Percentiles rank a stretch among this genome's conserved stretches.
phyloP scores from a whole-genome alignment of 306 rosid species.

The Cotoneaster glaucophyllus region DNA sequence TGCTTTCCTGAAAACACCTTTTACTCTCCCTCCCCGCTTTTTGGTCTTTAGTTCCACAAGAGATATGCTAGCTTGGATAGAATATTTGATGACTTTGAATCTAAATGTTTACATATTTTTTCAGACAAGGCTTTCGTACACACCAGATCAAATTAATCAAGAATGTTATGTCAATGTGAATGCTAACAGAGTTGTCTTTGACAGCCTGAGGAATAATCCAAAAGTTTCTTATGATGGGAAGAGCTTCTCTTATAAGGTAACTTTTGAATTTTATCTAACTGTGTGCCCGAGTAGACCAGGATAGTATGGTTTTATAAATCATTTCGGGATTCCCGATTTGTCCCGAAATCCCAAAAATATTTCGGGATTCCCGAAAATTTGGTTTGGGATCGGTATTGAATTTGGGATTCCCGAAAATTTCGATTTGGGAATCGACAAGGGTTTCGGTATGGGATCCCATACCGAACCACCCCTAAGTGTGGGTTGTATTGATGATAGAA shows the following conservation, averaged over 20 bases:
- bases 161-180: constrained; percentile 72
- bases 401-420: too few relatives aligned
- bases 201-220: constrained; percentile 83
- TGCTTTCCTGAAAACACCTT: background rate
- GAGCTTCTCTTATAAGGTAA: constrained; percentile 86
- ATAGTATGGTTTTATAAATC: background rate
- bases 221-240: constrained; percentile 83
- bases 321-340: too few relatives aligned
- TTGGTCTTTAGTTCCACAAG: too few relatives aligned
- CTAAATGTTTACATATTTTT: constrained; percentile 17
- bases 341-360: too few relatives aligned
- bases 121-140: constrained; percentile 76
- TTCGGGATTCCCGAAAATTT: too few relatives aligned
- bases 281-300: constrained; percentile 1
- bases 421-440: too few relatives aligned
- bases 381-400: too few relatives aligned
- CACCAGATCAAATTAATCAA: constrained; percentile 79
- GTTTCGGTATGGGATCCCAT: too few relatives aligned
- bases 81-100: background rate
- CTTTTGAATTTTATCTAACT: background rate
- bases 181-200: constrained; percentile 82
- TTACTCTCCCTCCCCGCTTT: background rate
- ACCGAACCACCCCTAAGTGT: too few relatives aligned
- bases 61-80: background rate
- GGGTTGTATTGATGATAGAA: too few relatives aligned